Conservation (phyloP, 129 eudicot genomes). For the Chrysanthemum lavandulifolium region DNA sequence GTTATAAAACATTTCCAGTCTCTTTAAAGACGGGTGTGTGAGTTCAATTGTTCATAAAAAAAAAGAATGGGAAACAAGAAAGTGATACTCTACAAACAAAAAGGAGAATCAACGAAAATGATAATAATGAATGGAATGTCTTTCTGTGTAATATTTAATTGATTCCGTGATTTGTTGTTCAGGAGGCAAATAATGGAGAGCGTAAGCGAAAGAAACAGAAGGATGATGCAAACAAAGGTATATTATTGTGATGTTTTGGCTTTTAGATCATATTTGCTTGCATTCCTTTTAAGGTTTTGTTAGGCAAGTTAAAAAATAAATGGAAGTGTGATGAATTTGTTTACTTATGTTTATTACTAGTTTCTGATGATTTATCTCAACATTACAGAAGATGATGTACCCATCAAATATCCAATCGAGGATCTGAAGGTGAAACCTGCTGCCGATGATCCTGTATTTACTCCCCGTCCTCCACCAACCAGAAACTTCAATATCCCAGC, state of each 20-base stretch:
- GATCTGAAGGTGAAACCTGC: constrained; percentile 70
- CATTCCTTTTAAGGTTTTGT: constrained; percentile 7
- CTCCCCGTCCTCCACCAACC: constrained; percentile 65
- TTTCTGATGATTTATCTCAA: constrained; percentile 6
- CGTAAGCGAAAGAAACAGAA: constrained; percentile 34
- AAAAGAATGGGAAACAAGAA: no score
- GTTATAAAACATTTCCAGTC: neutral
- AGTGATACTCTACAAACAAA: neutral
- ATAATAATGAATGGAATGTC: neutral
- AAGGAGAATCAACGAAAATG: constrained; percentile 3
- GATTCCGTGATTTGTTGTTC: constrained; percentile 13
- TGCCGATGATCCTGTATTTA: constrained; percentile 58
- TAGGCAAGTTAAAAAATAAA: constrained; percentile 2
- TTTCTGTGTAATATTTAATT: constrained; percentile 4
- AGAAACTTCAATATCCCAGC: constrained; percentile 68
- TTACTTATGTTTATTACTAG: constrained; percentile 2
- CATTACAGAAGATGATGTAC: constrained; percentile 45
- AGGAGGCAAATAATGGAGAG: constrained; percentile 43
- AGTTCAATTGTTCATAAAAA: neutral
- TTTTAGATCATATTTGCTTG: constrained; percentile 5
- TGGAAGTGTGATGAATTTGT: no score
- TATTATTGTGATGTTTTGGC: constrained; percentile 6
- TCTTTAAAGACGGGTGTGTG: neutral
- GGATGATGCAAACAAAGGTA: constrained; percentile 40
- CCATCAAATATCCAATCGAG: constrained; percentile 78